These are phyloP conservation scores for Lagerstroemia speciosa DNA, from an alignment of 345 rosid genomes.

Conservation along the genomic window DNA sequence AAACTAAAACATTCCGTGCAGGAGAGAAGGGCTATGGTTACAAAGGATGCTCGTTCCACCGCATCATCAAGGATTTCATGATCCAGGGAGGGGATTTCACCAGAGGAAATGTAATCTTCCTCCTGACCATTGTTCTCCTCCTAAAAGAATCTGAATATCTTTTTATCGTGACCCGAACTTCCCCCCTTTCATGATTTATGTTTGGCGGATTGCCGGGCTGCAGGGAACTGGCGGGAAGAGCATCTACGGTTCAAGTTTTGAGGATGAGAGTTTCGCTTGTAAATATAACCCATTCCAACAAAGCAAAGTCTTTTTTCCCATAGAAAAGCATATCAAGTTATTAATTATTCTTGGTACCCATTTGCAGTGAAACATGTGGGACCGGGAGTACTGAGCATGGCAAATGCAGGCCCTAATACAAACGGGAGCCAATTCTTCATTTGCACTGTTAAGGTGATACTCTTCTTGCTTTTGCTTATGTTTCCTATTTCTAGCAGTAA, in stretches of 20 bases:
- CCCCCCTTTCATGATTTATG: background rate
- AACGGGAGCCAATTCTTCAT: conserved; percentile 94
- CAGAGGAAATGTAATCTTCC: conserved; percentile 51
- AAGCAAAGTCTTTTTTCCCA: background rate
- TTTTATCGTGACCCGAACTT: background rate
- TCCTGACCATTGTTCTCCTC: background rate
- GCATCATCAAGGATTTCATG: conserved; percentile 88
- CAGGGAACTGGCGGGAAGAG: conserved; percentile 95
- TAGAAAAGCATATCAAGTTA: background rate
- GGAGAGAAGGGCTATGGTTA: conserved; percentile 84
- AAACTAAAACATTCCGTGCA: conserved; percentile 18
- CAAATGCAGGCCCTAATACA: conserved; percentile 89
- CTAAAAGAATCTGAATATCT: background rate
- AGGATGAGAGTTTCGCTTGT: conserved; percentile 74
- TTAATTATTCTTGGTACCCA: background rate
- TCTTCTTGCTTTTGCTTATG: background rate
- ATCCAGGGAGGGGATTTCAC: conserved; percentile 97
- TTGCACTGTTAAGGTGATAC: conserved; percentile 69
- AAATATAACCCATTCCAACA: conserved; percentile 20
- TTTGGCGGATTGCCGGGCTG: conserved; percentile 1
- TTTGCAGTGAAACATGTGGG: conserved; percentile 80
- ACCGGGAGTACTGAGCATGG: conserved; percentile 90
- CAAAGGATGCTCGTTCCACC: conserved; percentile 85
- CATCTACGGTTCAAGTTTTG: conserved; percentile 68
- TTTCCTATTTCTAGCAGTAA: background rate